Base-by-base conservation (phyloP, 2,329 filamentous ascomycete genomes). In the Talaromyces sp. region DNA sequence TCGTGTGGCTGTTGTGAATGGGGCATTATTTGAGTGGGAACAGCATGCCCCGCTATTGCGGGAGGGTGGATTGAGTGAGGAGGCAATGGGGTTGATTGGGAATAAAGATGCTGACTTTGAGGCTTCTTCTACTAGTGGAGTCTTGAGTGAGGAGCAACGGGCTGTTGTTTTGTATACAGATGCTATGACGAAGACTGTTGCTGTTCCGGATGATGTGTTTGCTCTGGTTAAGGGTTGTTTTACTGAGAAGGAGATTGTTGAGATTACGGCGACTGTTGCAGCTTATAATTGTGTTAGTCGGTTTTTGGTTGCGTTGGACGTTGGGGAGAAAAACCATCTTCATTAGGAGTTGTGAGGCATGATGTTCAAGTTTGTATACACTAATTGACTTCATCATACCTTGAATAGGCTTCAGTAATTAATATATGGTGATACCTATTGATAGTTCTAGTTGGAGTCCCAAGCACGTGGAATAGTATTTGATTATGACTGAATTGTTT, bases 241-340 rank as follows among this genome's bases (percentile, higher is more conserved):
- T 61, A 78, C 68, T 20, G 87, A 92, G 56, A 79, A 82, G 65
- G 88, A 92, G 74, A 79, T 93, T 46, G 88, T 95, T 13, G 91
- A 95, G 76, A 81, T 94, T 57, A 92, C 89, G 40, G 84, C 88
- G 29, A 92, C 88, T 19, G 82, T 90, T 50, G 89, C 88, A 11
- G 85, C 84, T 49, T 95, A 95, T 70, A 95, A 95, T 69, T 92
- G 89, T 67, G 90, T 95, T 14, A 91, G 88, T 70, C 82, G 90
- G 27, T 92, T 95, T 63, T 71, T 95, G 61, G 90, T 95, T 17
- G 90, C 90, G 13, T 71, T 96, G 51, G 87, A 95, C 75, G 89
- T 76, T 49, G 74, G 72, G 8, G 74, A 77, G 61, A 75, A 72
- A 63, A 75, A 75, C 16, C 24, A 19, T 16, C 7, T 19, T 3